These are phyloP conservation scores for Schwanniomyces pseudopolymorphus DNA, from an alignment of 805 yeast genomes.

Conservation along the genomic window DNA sequence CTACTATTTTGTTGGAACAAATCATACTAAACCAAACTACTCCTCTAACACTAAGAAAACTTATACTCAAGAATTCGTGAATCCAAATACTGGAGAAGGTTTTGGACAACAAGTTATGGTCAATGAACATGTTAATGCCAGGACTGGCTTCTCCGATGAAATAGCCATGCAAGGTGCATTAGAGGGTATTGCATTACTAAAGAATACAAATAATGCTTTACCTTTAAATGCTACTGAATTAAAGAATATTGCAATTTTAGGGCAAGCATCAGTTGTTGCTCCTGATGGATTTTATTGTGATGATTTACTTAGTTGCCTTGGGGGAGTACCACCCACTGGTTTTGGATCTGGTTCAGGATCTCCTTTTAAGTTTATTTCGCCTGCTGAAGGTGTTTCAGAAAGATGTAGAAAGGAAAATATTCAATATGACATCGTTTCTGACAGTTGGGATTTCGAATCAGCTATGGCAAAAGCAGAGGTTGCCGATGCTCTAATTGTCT, in stretches of 20 bases:
- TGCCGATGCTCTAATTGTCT: slow-evolving; percentile 54
- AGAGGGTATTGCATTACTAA: slow-evolving; percentile 57
- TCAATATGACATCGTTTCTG: slow-evolving; percentile 43
- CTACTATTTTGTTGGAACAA: slow-evolving; percentile 47
- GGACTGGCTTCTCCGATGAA: slow-evolving; percentile 46
- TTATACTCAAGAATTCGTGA: slow-evolving; percentile 52
- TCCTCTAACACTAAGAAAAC: slow-evolving; percentile 60
- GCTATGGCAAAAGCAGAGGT: slow-evolving; percentile 45
- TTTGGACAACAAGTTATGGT: slow-evolving; percentile 53
- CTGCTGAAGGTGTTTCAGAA: slow-evolving; percentile 52
- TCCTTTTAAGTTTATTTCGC: slow-evolving; percentile 57
- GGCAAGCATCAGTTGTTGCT: slow-evolving; percentile 55
- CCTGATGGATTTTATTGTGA: slow-evolving; percentile 53
- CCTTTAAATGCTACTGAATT: slow-evolving; percentile 42
- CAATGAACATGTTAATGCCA: slow-evolving; percentile 56
- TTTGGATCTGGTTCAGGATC: slow-evolving; percentile 67
- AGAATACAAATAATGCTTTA: slow-evolving; percentile 49
- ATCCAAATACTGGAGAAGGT: slow-evolving; percentile 9
- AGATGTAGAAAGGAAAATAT: slow-evolving; percentile 48
- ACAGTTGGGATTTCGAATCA: slow-evolving; percentile 46
- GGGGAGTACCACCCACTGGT: slow-evolving; percentile 58
- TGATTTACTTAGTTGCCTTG: slow-evolving; percentile 47
- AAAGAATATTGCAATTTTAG: slow-evolving; percentile 42
- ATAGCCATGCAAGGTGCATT: slow-evolving; percentile 54
- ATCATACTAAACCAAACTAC: slow-evolving; percentile 49